Percentiles rank a stretch among this genome's conserved stretches.
Evolutionary conservation across 768 basidiomycete species (phyloP).

Genomic region (Mycena latifolia): DNA sequence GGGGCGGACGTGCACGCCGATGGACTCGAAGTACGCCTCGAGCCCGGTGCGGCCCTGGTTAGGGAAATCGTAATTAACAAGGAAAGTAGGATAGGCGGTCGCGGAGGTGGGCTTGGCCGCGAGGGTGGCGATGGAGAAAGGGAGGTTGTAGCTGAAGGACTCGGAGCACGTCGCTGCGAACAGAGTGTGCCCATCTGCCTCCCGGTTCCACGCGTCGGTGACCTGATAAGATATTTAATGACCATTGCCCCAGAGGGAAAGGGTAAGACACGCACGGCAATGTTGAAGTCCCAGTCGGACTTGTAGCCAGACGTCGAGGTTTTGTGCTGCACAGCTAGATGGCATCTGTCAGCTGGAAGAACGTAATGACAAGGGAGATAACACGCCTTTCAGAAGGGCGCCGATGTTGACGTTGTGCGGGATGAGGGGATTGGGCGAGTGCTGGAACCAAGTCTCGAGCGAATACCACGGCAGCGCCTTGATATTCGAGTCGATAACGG

Average conservation of each 20-base stretch:
- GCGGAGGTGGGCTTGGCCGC: conserved; percentile 8
- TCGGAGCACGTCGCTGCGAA: conserved; percentile 29
- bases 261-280: conserved; percentile 17
- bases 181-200: conserved; percentile 33
- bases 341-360: background rate
- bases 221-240: conserved; percentile 5
- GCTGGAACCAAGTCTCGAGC: conserved; percentile 32
- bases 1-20: conserved; percentile 29
- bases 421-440: conserved; percentile 35
- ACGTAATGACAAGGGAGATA: background rate
- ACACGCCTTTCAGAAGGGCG: conserved; percentile 21
- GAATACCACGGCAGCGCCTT: conserved; percentile 35
- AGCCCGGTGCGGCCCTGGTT: conserved; percentile 29
- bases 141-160: too few relatives aligned
- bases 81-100: conserved; percentile 33
- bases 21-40: conserved; percentile 29
- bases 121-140: conserved; percentile 36
- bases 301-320: conserved; percentile 8
- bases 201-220: conserved; percentile 33
- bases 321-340: conserved; percentile 22
- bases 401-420: conserved; percentile 42
- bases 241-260: background rate
- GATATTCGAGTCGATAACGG: conserved; percentile 34
- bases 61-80: conserved; percentile 37
- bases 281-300: conserved; percentile 37